A percentile compares a stretch with the other conserved stretches of the same genome.
phyloP scores from a whole-genome alignment of 345 rosid species.

The Citrus maxima region DNA sequence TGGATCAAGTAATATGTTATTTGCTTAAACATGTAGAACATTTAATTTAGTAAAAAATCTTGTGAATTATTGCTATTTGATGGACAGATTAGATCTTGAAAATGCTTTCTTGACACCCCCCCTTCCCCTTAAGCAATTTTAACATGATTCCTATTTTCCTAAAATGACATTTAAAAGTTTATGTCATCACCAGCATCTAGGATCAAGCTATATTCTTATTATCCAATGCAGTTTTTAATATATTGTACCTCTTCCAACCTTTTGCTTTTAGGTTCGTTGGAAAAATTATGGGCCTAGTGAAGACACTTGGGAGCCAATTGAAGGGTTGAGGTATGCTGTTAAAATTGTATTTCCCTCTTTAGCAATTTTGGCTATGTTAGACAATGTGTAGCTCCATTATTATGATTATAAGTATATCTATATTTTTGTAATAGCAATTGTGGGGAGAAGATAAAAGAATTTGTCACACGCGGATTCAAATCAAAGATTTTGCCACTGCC shows the following conservation, averaged over 20 bases:
- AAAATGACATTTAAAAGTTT: neutral
- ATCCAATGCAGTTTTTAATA: neutral
- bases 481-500: constrained; percentile 58
- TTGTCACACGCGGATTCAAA: constrained; percentile 45
- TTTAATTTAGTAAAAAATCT: neutral
- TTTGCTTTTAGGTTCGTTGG: constrained; percentile 58
- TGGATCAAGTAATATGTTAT: neutral
- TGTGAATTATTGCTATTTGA: neutral
- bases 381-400: neutral
- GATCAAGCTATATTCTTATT: neutral
- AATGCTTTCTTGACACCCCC: neutral
- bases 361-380: neutral
- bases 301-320: constrained; percentile 70
- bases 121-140: neutral
- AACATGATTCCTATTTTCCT: neutral
- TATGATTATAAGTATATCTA: neutral
- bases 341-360: neutral
- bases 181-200: neutral
- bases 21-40: neutral
- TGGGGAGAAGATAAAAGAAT: constrained; percentile 38
- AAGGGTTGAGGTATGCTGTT: constrained; percentile 46
- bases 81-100: neutral
- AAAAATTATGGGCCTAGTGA: constrained; percentile 45
- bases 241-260: neutral
- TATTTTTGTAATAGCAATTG: constrained; percentile 37